Evolutionary conservation across 2,329 filamentous ascomycete species (phyloP).

Genomic region (Trichoderma koningiopsis): DNA sequence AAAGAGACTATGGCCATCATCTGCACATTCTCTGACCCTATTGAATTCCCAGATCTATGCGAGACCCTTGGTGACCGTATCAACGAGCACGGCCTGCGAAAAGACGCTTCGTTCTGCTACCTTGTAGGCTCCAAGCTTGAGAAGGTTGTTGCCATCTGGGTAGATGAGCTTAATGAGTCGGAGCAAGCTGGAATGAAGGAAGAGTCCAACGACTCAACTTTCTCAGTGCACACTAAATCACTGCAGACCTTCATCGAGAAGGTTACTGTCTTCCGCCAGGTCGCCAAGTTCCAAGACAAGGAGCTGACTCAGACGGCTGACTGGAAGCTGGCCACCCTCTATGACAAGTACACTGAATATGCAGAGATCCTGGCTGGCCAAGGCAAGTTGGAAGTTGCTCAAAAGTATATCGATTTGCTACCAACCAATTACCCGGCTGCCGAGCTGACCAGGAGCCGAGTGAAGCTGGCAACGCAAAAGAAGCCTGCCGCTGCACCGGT

Average conservation of each 20-base stretch:
- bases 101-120: constrained; percentile 96
- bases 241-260: constrained; percentile 97
- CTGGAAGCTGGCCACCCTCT: constrained; percentile 87
- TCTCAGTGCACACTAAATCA: constrained; percentile 86
- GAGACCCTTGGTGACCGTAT: constrained; percentile 93
- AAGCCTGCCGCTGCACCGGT: constrained; percentile 37
- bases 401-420: constrained; percentile 88
- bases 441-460: constrained; percentile 80
- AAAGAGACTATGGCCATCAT: constrained; percentile 95
- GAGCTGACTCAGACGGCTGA: constrained; percentile 71
- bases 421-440: constrained; percentile 82
- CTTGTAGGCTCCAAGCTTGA: constrained; percentile 94
- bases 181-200: constrained; percentile 75
- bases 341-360: constrained; percentile 96
- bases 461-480: constrained; percentile 75
- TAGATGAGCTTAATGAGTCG: constrained; percentile 81
- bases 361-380: constrained; percentile 92
- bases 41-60: constrained; percentile 91
- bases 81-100: constrained; percentile 73
- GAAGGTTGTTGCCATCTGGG: constrained; percentile 95
- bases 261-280: constrained; percentile 92
- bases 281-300: constrained; percentile 84
- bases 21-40: constrained; percentile 90
- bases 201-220: constrained; percentile 72
- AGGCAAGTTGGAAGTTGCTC: constrained; percentile 81